Conservation (phyloP, 225 moss, liverwort and hornwort species). For the Pseudisothecium myosuroides region DNA sequence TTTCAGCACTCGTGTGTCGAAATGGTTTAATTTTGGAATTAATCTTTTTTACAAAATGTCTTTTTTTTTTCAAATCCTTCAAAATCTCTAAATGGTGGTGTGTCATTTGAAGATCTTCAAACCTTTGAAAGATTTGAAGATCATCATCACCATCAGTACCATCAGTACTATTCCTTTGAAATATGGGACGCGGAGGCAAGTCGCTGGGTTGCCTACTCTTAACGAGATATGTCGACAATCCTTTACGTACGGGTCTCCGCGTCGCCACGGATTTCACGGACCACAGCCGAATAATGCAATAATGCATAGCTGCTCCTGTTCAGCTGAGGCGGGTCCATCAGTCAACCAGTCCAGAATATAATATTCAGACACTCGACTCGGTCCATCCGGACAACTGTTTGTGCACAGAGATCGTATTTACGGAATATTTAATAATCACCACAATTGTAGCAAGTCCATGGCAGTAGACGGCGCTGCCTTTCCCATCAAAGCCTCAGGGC, state of each 20-base stretch:
- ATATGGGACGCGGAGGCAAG: neutral
- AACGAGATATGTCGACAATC: neutral
- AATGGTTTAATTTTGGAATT: too few relatives aligned
- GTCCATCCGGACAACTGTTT: neutral
- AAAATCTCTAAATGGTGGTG: too few relatives aligned
- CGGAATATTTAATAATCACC: too few relatives aligned
- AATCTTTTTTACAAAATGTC: too few relatives aligned
- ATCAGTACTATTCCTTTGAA: too few relatives aligned
- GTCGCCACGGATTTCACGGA: neutral
- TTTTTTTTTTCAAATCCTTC: too few relatives aligned
- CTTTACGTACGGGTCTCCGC: neutral
- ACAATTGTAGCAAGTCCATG: neutral
- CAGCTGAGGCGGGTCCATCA: neutral
- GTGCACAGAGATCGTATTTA: neutral
- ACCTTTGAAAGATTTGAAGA: too few relatives aligned
- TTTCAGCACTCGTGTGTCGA: too few relatives aligned
- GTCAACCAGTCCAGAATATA: neutral
- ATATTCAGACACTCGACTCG: neutral
- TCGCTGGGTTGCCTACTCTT: neutral
- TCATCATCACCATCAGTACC: too few relatives aligned
- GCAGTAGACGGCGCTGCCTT: neutral
- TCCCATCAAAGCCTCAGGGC: too few relatives aligned
- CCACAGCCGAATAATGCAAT: neutral
- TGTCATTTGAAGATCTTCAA: too few relatives aligned
- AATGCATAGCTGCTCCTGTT: too few relatives aligned